Evolutionary conservation across 2,329 filamentous ascomycete species (phyloP), one percentile per base, ranked within the genome.

Genomic region (Chaetomium olivaceum): DNA sequence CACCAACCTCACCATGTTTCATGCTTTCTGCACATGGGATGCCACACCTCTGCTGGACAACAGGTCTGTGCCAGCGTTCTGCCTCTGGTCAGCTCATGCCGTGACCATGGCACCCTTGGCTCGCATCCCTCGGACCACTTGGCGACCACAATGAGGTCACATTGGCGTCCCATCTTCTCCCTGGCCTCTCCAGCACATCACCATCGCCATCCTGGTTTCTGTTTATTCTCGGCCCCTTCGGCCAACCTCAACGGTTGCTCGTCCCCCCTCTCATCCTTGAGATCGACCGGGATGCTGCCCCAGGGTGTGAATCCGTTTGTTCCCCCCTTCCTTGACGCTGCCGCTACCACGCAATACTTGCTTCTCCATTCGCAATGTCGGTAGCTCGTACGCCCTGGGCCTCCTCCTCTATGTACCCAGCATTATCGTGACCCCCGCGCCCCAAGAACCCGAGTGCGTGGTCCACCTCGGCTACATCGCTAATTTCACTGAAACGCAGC

Each of bases 401-500:
- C 19, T 29, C 12, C 14, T 43, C 25, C n/a, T 36, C 16, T 52
- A n/a, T n/a, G n/a, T n/a, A 6, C 9, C 52, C 21, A 39, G 36
- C 57, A 50, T 33, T 46, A 33, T 33, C 56, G n/a, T 60, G 56
- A 33, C 33, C 60, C 64, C 52, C 63, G 52, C 58, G 54, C 19
- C 14, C 51, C 19, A 61, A 31, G n/a, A 36, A 52, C 29, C 52
- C 48, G 46, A 36, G 59, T 58, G 12, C 58, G 31, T 54, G 54
- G 52, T 59, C 64, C 64, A 51, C 60, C 60, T 56, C 36, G 25
- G 9, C 43, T 57, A 50, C 14, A 39, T 36, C 43, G 43, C 55
- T 71, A 64, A 70, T 71, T 62, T 70, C 29, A 62, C 66, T 71
- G 69, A 71, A 71, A 72, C 69, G 55, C 12, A 25, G 27, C 54